Evolutionary conservation across 805 yeast species (phyloP).

Genomic region (Spathaspora boniae): DNA sequence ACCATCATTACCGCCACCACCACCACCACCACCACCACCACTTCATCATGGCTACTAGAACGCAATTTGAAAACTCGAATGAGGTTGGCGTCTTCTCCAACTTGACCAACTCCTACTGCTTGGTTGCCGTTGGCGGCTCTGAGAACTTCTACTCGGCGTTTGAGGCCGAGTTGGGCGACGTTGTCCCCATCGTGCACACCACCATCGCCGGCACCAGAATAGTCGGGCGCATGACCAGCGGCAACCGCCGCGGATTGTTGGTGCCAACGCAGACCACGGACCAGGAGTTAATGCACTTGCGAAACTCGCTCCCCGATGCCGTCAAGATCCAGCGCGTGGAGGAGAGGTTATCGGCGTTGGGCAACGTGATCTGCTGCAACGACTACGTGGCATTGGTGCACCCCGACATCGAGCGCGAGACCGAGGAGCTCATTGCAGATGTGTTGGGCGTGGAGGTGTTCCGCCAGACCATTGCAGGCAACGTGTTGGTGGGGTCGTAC

Average conservation of each 20-base stretch:
- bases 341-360: conserved; percentile 94
- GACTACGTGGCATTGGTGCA: conserved; percentile 98
- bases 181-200: conserved; percentile 93
- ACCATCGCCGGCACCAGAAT: conserved; percentile 98
- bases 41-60: conserved; percentile 40
- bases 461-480: conserved; percentile 98
- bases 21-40: not conserved
- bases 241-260: conserved; percentile 93
- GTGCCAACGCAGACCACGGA: conserved; percentile 98
- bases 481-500: conserved; percentile 95
- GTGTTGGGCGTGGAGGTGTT: conserved; percentile 98
- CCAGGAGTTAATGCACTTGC: conserved; percentile 94
- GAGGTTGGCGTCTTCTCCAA: conserved; percentile 91
- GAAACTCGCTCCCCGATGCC: conserved; percentile 93
- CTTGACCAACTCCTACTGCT: conserved; percentile 91
- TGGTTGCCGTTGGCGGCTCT: conserved; percentile 97
- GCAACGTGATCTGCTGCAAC: conserved; percentile 97
- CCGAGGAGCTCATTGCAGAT: conserved; percentile 97
- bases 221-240: conserved; percentile 97
- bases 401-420: conserved; percentile 98
- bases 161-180: conserved; percentile 96
- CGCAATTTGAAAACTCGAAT: conserved; percentile 48
- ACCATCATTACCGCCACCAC: not conserved
- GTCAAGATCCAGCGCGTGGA: conserved; percentile 97
- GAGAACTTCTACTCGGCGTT: conserved; percentile 82